phyloP scores from a whole-genome alignment of 371 early-diverging fungal genomes.

The Mortierella sp. region DNA sequence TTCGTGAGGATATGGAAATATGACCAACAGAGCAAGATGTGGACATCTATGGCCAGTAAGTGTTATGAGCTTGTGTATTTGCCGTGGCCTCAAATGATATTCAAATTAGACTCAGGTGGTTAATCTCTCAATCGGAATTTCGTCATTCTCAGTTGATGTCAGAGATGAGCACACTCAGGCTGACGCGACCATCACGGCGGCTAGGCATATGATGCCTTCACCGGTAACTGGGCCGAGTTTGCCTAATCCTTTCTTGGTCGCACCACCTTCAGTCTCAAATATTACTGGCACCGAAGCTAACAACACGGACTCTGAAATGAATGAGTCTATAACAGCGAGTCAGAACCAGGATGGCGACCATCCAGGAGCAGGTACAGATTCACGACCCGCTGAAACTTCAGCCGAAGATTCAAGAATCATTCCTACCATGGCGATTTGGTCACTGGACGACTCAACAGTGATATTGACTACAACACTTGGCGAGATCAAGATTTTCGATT shows the following conservation, averaged over 20 bases:
- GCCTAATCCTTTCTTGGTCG: slow-evolving; percentile 22
- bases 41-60: slow-evolving; percentile 58
- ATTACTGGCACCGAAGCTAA: slow-evolving; percentile 13
- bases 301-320: slow-evolving; percentile 44
- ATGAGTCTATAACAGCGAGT: slow-evolving; percentile 21
- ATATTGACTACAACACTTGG: slow-evolving; percentile 73
- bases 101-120: background rate
- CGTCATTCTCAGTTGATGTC: slow-evolving; percentile 35
- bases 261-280: background rate
- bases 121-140: background rate
- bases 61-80: background rate
- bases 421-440: slow-evolving; percentile 65
- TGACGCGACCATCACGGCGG: slow-evolving; percentile 50
- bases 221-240: slow-evolving; percentile 19
- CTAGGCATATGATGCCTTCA: slow-evolving; percentile 45
- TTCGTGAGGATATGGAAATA: slow-evolving; percentile 70
- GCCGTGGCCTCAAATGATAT: background rate
- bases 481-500: slow-evolving; percentile 73
- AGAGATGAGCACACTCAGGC: slow-evolving; percentile 49
- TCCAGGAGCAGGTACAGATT: background rate
- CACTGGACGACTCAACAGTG: slow-evolving; percentile 69
- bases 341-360: slow-evolving; percentile 11
- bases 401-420: slow-evolving; percentile 42
- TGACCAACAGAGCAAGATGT: slow-evolving; percentile 51
- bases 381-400: slow-evolving; percentile 5